Conservation (phyloP, 108 stramenopile genomes). For the Stephanodiscus triporus region DNA sequence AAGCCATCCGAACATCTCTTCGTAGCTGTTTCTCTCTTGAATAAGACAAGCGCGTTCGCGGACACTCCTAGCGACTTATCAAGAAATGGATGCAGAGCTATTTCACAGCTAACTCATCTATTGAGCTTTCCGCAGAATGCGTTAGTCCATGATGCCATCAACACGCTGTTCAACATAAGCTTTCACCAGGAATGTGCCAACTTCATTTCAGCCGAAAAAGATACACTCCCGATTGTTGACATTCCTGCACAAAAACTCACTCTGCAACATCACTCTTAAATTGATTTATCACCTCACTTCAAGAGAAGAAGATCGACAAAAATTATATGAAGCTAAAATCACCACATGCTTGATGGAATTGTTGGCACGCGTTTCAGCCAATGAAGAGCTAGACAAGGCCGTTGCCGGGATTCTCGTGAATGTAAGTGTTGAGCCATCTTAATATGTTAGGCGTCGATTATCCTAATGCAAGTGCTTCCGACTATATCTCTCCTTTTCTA, state of each 20-base stretch:
- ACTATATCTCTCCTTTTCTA: neutral
- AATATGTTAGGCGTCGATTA: neutral
- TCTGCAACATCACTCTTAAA: neutral
- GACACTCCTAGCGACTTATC: conserved; percentile 33
- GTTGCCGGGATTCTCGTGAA: conserved; percentile 39
- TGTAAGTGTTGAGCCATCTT: conserved; percentile 10
- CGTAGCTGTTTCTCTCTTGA: conserved; percentile 14
- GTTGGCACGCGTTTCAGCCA: conserved; percentile 7
- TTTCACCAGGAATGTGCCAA: conserved; percentile 24
- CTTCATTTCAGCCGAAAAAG: conserved; percentile 21
- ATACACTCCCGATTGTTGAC: conserved; percentile 13
- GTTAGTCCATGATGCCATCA: neutral
- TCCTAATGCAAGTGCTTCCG: neutral
- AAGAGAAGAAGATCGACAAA: conserved; percentile 20
- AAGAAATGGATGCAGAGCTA: conserved; percentile 4
- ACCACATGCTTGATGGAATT: conserved; percentile 17
- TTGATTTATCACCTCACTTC: conserved; percentile 35
- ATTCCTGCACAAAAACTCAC: conserved; percentile 15
- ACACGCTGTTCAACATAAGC: conserved; percentile 37
- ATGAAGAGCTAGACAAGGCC: conserved; percentile 8
- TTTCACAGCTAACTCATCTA: conserved; percentile 16
- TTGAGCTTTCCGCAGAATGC: conserved; percentile 3
- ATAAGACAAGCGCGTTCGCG: conserved; percentile 25
- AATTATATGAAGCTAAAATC: conserved; percentile 22
- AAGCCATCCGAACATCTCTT: conserved; percentile 7